Evolutionary conservation across 23 red algal species (phyloP), one percentile per base, ranked within the genome.

Genomic region (Gracilaria gracilis): DNA sequence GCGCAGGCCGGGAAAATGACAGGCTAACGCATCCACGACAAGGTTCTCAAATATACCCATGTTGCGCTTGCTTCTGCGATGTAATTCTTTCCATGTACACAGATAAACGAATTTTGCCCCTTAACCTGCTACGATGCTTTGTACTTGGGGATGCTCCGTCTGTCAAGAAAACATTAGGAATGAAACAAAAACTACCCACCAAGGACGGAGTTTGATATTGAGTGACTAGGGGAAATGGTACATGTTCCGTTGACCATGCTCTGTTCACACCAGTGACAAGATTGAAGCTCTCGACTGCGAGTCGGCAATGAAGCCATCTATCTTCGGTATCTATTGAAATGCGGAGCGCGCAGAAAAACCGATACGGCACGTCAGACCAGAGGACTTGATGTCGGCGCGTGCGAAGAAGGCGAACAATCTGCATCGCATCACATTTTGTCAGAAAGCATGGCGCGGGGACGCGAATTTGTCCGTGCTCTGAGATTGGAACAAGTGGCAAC

Each of bases 21-120:
- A 46, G 23, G 37, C 53, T 16, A 90, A 20, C 36, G 76, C 73
- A 61, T 90, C 87, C 24, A 80, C 40, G 61, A 74, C 73, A 6
- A 90, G 34, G 38, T 70, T 74, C 64, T 90, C 75, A 65, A 90
- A 75, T 24, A 90, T 59, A n/a, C 73, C 87, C 87, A 90, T 90
- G 64, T 17, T 69, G 31, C 9, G 27, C 7, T 20, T 69, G 64
- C 31, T 69, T 69, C 59, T 31, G 24, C 31, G 6, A 2, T 32
- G 31, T 31, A 20, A 24, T 24, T 64, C 9, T 64, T 55, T 55
- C 51, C 19, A 15, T 55, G 9, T 15, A 55, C 51, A 20, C 42
- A 46, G 42, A 4, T 4, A 11, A 11, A 11, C 11, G 42, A 11
- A 11, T 46, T 46, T 46, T 4, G 4, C 11, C 11, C 42, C 42